Base-by-base conservation (phyloP, 306 rosid species). In the Macrotyloma uniflorum region DNA sequence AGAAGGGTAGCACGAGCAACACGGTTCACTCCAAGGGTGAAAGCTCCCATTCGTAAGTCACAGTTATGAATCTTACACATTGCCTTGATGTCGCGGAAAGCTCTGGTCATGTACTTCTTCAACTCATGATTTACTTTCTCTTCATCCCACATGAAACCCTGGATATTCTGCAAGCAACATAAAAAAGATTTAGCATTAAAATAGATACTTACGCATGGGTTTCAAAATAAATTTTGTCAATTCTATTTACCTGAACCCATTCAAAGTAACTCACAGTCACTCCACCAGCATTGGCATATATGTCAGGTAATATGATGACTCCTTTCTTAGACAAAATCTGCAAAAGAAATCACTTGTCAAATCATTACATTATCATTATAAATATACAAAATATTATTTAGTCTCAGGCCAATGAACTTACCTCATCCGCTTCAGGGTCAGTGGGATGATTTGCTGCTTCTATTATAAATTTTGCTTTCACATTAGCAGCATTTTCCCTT, bases 81-180 rank as follows among this genome's bases (percentile, higher is more conserved):
- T 65, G 83, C 65, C 80, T 91, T 91, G 67, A 91, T 88, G 75
- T 89, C 91, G 9, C 7, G 22, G 69, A 91, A 89, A 71, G 90
- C 84, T 53, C 47, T 91, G 30, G 82, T 83, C 97, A 91, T 91
- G 83, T 89, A 91, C 70, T 55, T 88, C 65, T 89, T 83, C 42
- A 89, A 87, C 82, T 89, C 92, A 49, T 30, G 50, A 72, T 88
- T 91, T 36, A 91, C 92, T 45, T 82, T 83, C 62, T 88, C 87
- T 72, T 91, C 97, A 47, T 91, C 94, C 97, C 97, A 89, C 92
- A 89, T 89, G 57, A 89, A 89, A 55, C 94, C 97, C 88, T 91
- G 97, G 77, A 91, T 91, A 46, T 89, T 91, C 97, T 91, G 89
- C 80, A 84, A 6, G 32, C 33, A 70, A 5, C 55, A 65, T 18